phyloP scores from a whole-genome alignment of 1,284 basidiomycete species.

The Cyathus olla region DNA sequence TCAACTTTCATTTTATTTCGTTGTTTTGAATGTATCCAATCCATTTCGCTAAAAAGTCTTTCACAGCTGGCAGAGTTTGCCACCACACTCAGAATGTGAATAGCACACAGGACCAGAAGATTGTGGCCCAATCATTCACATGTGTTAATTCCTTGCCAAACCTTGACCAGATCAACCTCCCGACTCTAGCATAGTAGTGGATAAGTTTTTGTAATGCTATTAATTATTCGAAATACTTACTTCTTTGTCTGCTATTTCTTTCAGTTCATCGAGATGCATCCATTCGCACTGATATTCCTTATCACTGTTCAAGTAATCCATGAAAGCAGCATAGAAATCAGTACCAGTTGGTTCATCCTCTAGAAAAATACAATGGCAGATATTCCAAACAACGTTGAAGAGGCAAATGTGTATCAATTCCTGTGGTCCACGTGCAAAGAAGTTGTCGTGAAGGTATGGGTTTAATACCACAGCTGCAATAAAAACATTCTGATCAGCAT shows the following conservation, averaged over 20 bases:
- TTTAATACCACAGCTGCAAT: constrained; percentile 12
- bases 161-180: constrained; percentile 3
- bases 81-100: constrained; percentile 18
- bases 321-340: constrained; percentile 7
- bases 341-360: not conserved
- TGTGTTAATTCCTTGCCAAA: constrained; percentile 13
- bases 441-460: constrained; percentile 5
- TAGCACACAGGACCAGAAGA: constrained; percentile 15
- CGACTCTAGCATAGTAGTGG: not conserved
- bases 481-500: constrained; percentile 16
- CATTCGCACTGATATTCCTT: constrained; percentile 4
- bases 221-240: not conserved
- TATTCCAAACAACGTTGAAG: constrained; percentile 1
- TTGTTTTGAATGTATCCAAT: constrained; percentile 17
- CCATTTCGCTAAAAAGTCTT: constrained; percentile 23
- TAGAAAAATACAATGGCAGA: not conserved
- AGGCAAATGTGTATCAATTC: constrained; percentile 3
- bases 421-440: not conserved
- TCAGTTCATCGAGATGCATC: constrained; percentile 3
- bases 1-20: constrained; percentile 14
- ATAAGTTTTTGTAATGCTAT: not conserved
- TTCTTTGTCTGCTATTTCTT: not conserved
- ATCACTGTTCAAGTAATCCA: constrained; percentile 4
- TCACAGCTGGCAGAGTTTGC: constrained; percentile 29
- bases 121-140: constrained; percentile 1